Evolutionary conservation across 1,284 basidiomycete species (phyloP), one percentile per base, ranked within the genome.

Genomic region (Athelia psychrophila): DNA sequence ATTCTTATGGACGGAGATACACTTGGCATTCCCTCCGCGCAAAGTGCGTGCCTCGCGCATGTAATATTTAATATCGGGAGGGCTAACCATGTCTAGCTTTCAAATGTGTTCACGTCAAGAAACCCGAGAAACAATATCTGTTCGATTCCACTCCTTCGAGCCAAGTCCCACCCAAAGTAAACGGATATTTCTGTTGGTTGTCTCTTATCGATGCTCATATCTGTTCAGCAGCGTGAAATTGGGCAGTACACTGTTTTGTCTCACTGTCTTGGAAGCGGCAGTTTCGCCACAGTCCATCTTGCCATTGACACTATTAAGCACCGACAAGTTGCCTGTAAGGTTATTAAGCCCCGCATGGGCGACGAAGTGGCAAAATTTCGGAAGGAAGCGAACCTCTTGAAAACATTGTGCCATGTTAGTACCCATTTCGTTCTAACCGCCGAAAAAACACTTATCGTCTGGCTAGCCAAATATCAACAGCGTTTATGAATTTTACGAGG

Each of bases 321-420:
- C 57, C 76, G 81, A 45, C 91, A 93, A 67, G 87, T 90, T 23
- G 91, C 91, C 8, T 91, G 89, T 69, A 94, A 94, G 66, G 89
- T 83, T 48, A 86, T 93, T 58, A 80, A 78, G 54, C 76, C 77
- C 30, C 83, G 78, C 55, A 76, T 75, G 42, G 78, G 77, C 23
- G 71, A 73, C 32, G 84, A 85, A 47, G 62, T 81, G 35, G 76
- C 70, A 15, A 81, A 83, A 58, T 80, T 90, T 16, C 81, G 83
- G 77, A 86, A 85, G 59, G 92, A 94, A 68, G 83, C 91, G 16
- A 77, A 79, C 48, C 84, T 93, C 48, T 72, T 93, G 19, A 80
- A 81, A 60, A 75, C 74, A 2, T 68, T 93, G 20, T 70, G 80
- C 55, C 91, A 94, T 67, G 90, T 90, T 59, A 54, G 81, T 62